Base-by-base conservation (phyloP, 495 filamentous ascomycete species). In the Penicilliopsis zonata region DNA sequence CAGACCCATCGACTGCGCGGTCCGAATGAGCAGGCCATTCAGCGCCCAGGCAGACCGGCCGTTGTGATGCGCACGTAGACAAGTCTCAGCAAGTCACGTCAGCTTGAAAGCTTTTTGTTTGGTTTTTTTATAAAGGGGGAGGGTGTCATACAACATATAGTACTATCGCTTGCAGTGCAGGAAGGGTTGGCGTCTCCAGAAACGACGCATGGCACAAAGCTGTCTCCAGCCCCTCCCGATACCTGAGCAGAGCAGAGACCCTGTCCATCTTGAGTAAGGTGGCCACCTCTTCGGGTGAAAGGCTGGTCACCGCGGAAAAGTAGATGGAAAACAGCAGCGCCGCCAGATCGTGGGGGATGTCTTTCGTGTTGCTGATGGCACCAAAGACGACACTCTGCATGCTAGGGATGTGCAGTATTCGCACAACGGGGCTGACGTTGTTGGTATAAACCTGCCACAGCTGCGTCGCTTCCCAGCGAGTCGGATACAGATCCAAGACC, bases 1-100 rank as follows among this genome's bases (percentile, higher is more conserved):
- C 2, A 70, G 47, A 10, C 65, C 64, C 32, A 69, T 65, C 12
- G 54, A 59, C 14, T 65, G 65, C 3, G 65, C 67, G n/a, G 65
- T 47, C 18, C 65, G 58, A 13, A 68, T 55, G 3, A 60, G 46
- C 9, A 70, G 48, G 2, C 64, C 67, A 0, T 50, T 53, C 8
- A 74, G 30, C 2, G 52, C 55, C 45, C 54, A 69, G 5, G 59
- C 49, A 13, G 59, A 58, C 6, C 64, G 55, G n/a, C 59, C 51
- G 9, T 53, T 53, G 33, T 65, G 61, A 22, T 45, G 49, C 13
- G 47, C 55, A 9, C 65, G 60, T 3, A 59, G 52, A 29, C 59
- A 65, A 15, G 50, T 60, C n/a, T n/a, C n/a, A n/a, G n/a, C n/a
- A n/a, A n/a, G n/a, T n/a, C n/a, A n/a, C n/a, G n/a, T n/a, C n/a